Evolutionary conservation across 129 eudicot genomes (phyloP).

Genomic region (Flaveria trinervia): DNA sequence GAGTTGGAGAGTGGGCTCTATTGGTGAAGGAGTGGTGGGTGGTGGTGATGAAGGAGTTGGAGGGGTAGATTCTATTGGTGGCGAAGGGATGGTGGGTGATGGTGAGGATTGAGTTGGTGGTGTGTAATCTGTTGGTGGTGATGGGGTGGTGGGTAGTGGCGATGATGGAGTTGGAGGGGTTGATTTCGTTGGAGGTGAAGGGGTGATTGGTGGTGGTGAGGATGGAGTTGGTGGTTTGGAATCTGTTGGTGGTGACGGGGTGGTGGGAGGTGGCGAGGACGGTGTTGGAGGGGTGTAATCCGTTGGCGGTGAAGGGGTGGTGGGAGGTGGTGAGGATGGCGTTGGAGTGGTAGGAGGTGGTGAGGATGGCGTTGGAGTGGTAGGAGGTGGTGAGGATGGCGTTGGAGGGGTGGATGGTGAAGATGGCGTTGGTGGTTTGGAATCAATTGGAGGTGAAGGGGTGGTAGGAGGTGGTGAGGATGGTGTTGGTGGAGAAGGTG

Average conservation of each 20-base stretch:
- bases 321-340: neutral
- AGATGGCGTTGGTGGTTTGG: neutral
- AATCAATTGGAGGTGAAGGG: neutral
- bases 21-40: conserved; percentile 17
- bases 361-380: too few relatives aligned
- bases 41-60: conserved; percentile 2
- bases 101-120: neutral
- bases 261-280: conserved; percentile 9
- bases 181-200: conserved; percentile 4
- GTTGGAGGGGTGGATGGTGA: conserved; percentile 13
- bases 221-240: neutral
- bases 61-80: neutral
- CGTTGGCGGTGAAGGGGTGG: conserved; percentile 11
- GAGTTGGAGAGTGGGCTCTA: conserved; percentile 10
- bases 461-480: conserved; percentile 14
- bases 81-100: neutral
- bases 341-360: conserved; percentile 14
- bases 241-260: neutral
- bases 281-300: neutral
- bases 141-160: conserved; percentile 14
- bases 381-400: conserved; percentile 6
- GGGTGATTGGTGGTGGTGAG: conserved; percentile 10
- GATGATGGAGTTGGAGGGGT: neutral
- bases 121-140: neutral
- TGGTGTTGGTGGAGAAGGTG: conserved; percentile 10